Percentiles rank a stretch among this genome's conserved stretches.
Conservation (phyloP, 805 yeast genomes). For the Candida khao-thaluensis region DNA sequence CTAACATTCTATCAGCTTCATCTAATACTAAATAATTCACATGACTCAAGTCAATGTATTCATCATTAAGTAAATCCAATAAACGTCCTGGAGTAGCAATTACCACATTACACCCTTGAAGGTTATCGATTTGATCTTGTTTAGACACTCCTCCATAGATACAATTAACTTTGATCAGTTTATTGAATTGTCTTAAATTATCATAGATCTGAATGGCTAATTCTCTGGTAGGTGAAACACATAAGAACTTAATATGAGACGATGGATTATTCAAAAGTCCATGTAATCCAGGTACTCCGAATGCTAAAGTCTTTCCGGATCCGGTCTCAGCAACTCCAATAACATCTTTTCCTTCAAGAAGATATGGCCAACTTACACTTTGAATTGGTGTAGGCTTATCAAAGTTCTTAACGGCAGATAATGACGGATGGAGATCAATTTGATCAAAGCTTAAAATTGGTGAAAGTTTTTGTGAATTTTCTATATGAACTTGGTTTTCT, state of each 20-base stretch:
- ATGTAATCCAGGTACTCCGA: slow-evolving; percentile 95
- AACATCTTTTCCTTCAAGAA: slow-evolving; percentile 76
- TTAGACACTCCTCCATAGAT: slow-evolving; percentile 98
- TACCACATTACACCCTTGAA: slow-evolving; percentile 70
- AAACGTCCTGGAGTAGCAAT: slow-evolving; percentile 99
- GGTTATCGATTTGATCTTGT: slow-evolving; percentile 76
- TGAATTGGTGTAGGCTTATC: slow-evolving; percentile 96
- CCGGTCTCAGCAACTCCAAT: slow-evolving; percentile 99
- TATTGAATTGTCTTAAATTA: slow-evolving; percentile 67
- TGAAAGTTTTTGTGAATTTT: slow-evolving; percentile 53
- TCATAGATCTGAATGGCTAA: slow-evolving; percentile 92
- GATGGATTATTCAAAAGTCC: slow-evolving; percentile 45
- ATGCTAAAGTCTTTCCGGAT: slow-evolving; percentile 95
- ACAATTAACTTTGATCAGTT: slow-evolving; percentile 71
- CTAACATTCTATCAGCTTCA: slow-evolving; percentile 99
- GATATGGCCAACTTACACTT: slow-evolving; percentile 90
- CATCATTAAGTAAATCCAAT: slow-evolving; percentile 86
- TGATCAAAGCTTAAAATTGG: slow-evolving; percentile 72
- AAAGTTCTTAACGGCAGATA: slow-evolving; percentile 63
- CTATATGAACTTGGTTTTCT: slow-evolving; percentile 63
- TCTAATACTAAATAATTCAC: slow-evolving; percentile 85
- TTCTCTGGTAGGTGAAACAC: slow-evolving; percentile 96
- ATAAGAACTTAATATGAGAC: slow-evolving; percentile 67
- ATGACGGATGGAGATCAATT: slow-evolving; percentile 52
- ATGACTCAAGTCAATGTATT: slow-evolving; percentile 64